A percentile compares a stretch with the other conserved stretches of the same genome.
phyloP scores from a whole-genome alignment of 805 yeast species.

The Ascoidea asiatica region DNA sequence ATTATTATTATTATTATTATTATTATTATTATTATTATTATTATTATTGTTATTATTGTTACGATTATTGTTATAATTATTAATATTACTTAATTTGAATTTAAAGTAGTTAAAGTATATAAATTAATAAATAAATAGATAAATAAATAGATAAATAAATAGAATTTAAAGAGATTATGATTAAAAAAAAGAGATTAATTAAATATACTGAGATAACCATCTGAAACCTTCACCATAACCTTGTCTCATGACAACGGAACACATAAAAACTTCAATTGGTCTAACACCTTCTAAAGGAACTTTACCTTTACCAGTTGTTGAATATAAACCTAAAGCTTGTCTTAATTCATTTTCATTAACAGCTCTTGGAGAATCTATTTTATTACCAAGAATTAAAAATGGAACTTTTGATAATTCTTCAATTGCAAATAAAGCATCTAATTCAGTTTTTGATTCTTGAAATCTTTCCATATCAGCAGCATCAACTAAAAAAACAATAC shows the following conservation, averaged over 20 bases:
- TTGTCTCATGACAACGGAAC: conserved; percentile 96
- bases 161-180: no score
- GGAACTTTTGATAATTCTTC: conserved; percentile 88
- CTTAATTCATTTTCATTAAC: conserved; percentile 91
- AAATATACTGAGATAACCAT: conserved; percentile 95
- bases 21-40: neutral
- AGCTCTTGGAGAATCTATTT: conserved; percentile 88
- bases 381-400: conserved; percentile 88
- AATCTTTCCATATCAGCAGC: conserved; percentile 95
- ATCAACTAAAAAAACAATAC: conserved; percentile 91
- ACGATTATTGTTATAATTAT: no score
- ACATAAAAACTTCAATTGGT: conserved; percentile 95
- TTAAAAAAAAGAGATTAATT: no score
- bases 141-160: no score
- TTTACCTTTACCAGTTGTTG: conserved; percentile 83
- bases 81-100: no score
- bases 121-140: no score
- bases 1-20: neutral
- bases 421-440: conserved; percentile 84
- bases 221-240: conserved; percentile 98
- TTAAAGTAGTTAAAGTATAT: no score
- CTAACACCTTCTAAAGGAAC: conserved; percentile 57
- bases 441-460: conserved; percentile 87
- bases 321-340: conserved; percentile 74
- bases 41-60: no score